Conservation (phyloP, 1,284 basidiomycete genomes). For the Puccinia polysora region DNA sequence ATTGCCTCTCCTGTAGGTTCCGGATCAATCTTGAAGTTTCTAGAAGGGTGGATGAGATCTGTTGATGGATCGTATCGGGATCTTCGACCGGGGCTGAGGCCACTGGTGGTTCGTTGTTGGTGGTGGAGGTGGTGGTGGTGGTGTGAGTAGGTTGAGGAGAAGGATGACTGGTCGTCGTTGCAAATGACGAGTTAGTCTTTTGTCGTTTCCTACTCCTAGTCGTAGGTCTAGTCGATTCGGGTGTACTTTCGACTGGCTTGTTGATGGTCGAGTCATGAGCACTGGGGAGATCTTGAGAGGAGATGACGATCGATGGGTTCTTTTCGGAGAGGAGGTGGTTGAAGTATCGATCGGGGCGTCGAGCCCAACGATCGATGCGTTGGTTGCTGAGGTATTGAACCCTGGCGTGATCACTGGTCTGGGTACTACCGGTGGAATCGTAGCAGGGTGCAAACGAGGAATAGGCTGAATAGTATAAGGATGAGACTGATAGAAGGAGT, state of each 20-base stretch:
- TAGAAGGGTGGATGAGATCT: background rate
- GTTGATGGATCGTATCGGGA: background rate
- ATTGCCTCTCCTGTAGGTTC: slow-evolving; percentile 42
- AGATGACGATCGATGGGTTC: background rate
- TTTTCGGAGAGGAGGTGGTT: background rate
- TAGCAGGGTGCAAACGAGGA: slow-evolving; percentile 42
- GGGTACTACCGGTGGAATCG: slow-evolving; percentile 26
- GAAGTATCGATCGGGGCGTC: slow-evolving; percentile 23
- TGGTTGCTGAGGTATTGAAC: slow-evolving; percentile 15
- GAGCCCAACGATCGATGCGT: slow-evolving; percentile 12
- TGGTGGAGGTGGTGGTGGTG: background rate
- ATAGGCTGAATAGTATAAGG: slow-evolving; percentile 41
- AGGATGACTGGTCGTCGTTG: background rate
- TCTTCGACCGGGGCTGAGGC: no score
- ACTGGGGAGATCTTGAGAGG: background rate
- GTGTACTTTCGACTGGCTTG: background rate
- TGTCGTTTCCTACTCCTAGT: slow-evolving; percentile 28
- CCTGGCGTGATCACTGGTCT: slow-evolving; percentile 22
- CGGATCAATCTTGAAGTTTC: slow-evolving; percentile 26
- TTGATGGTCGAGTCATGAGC: background rate
- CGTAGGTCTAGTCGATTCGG: no score
- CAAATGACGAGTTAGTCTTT: slow-evolving; percentile 5
- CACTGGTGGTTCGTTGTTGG: background rate
- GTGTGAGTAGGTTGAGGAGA: background rate
- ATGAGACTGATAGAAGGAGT: slow-evolving; percentile 13